Base-by-base conservation (phyloP, 73 alveolate species). In the Stentor roeselii region DNA sequence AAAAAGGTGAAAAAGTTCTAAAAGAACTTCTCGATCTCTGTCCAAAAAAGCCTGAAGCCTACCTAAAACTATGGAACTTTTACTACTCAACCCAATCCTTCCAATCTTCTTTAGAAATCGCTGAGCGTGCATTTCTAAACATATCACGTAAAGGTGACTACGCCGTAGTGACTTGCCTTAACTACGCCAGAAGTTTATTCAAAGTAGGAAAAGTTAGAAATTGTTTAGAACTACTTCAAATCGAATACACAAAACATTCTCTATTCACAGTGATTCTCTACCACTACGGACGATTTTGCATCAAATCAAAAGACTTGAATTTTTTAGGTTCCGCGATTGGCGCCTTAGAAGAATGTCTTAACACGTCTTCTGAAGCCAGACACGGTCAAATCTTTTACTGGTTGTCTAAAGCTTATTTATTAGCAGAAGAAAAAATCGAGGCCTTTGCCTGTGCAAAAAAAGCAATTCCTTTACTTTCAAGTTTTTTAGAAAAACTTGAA, bases 41-140 rank as follows among this genome's bases (percentile, higher is more conserved):
- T 36, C 88, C 90, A 6, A 50, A 82, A 59, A 21, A 59, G 0
- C 95, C 95, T 0, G 85, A 90, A 36, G 95, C 95, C 31, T 90
- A 90, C 58, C 36, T 90, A n/a, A 90, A 82, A 59, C 78, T 90
- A 59, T 90, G 95, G 95, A 75, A 39, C 58, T 40, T 60, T 11
- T 59, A 82, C 60, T 35, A 50, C 31, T 60, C 50, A 39, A 50
- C 39, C 31, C 30, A 50, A n/a, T 78, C 50, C 1, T 76, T 59
- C 15, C 40, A 50, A 50, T 60, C 50, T 37, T 59, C 42, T 14
- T 36, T 82, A 82, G 60, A 38, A 30, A 31, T 82, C n/a, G 3
- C 36, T 1, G 75, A 50, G 27, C 60, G 75, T 32, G 87, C 40
- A 15, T 82, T 58, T 2, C 74, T 58, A n/a, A 58, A 58, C 27